Base-by-base conservation (phyloP, 441 rosid genomes). In the Euphorbia schlechtendalii region DNA sequence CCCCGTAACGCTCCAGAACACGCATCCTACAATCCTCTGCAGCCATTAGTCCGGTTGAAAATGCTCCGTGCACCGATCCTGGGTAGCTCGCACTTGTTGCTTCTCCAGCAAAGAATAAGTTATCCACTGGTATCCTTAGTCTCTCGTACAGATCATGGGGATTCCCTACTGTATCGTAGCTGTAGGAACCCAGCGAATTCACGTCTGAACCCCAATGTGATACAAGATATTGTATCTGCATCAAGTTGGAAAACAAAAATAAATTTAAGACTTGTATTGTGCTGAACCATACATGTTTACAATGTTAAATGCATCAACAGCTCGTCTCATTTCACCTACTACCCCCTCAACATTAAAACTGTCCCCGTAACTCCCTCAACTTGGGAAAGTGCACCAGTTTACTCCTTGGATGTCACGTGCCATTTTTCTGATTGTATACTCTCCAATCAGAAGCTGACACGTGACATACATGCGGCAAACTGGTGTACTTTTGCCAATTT, bases 21-120 rank as follows among this genome's bases (percentile, higher is more conserved):
- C 96, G 96, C 96, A 91, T 89, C 80, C 96, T 79, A 80, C 96
- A 94, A 64, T 81, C 96, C 71, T 94, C 94, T 0, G 93, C 96
- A 21, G 96, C 98, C 84, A 85, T 73, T 74, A 87, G 43, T 38
- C 98, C 98, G 0, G 96, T 91, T 3, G 96, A 83, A 76, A 73
- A 94, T 15, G 99, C 99, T 30, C 96, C 99, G 20, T 91, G 99
- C 51, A 89, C 91, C 12, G 96, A 94, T n/a, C 96, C 96, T 0
- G 96, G 92, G 78, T 73, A 87, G 81, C 77, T 82, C 69, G 68
- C 32, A 63, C 98, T 94, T 5, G 97, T 87, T 20, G 98, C 99
- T 80, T 94, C 99, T 56, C 99, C 98, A 0, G 98, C 98, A 82
- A 94, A 94, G 87, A 94, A 94, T 71, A 94, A 61, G 74, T 94